phyloP scores from a whole-genome alignment of 495 filamentous ascomycete genomes.

The Bombardia bombarda region DNA sequence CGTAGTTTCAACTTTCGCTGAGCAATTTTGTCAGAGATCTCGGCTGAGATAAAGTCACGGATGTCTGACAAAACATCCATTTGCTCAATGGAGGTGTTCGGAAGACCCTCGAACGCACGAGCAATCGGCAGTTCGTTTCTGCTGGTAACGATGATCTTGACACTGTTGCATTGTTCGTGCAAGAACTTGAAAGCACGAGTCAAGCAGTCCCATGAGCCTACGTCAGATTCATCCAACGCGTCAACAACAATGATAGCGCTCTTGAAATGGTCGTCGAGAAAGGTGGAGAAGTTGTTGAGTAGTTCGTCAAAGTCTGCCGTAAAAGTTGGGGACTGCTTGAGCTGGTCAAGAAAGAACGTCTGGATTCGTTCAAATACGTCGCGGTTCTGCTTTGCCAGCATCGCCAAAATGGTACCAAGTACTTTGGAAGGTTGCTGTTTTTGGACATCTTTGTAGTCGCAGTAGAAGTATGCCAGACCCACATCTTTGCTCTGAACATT shows the following conservation, averaged over 20 bases:
- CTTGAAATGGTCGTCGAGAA: slow-evolving; percentile 1
- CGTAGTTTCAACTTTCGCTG: slow-evolving; percentile 1
- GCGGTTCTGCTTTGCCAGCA: slow-evolving; percentile 4
- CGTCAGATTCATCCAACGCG: slow-evolving; percentile 4
- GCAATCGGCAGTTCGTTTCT: slow-evolving; percentile 1
- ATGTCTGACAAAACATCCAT: slow-evolving; percentile 1
- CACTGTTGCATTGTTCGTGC: not conserved
- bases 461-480: slow-evolving; percentile 7
- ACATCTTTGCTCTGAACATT: not conserved
- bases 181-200: not conserved
- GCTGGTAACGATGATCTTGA: slow-evolving; percentile 6
- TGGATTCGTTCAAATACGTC: slow-evolving; percentile 3
- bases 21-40: not conserved
- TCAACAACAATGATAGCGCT: slow-evolving; percentile 4
- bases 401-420: slow-evolving; percentile 4
- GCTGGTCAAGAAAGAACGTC: slow-evolving; percentile 5
- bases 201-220: not conserved
- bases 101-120: slow-evolving; percentile 1
- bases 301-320: slow-evolving; percentile 8
- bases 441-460: slow-evolving; percentile 7
- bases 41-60: not conserved
- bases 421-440: slow-evolving; percentile 5
- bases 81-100: slow-evolving; percentile 3
- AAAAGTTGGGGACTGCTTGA: slow-evolving; percentile 1
- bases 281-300: slow-evolving; percentile 2